Base-by-base conservation (phyloP, 805 yeast species). In the Starmerella tilneyi region DNA sequence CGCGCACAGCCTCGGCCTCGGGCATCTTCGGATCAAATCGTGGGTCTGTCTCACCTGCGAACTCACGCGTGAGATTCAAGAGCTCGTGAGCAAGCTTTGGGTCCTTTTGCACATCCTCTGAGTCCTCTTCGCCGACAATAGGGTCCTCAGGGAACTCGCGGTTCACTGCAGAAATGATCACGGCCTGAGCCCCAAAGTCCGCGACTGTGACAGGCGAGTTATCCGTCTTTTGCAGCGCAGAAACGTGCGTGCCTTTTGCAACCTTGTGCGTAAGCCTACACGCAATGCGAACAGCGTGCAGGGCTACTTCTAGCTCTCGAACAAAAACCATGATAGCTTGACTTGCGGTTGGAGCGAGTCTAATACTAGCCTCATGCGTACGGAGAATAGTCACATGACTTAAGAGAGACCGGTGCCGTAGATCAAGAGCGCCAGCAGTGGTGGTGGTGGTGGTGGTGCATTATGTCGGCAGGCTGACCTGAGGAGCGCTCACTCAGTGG, bases 101-200 rank as follows among this genome's bases (percentile, higher is more conserved):
- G 29, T 76, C 71, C 46, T 72, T 74, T 43, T 72, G 68, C 55
- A 92, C 72, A 38, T 78, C 74, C 3, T 66, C 73, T 1, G 96
- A 79, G 50, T 84, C 88, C 60, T 92, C 99, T 63, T 92, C 99
- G 17, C 96, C 99, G 5, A 92, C 94, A 49, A 92, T 76, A 45
- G 76, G 79, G 62, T 92, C 98, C 3, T 59, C 53, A 1, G 96
- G 95, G 68, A 92, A 92, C 53, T 79, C 81, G 44, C 74, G 63
- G 57, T 75, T 71, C 47, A 92, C 74, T 3, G 96, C 88, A 47
- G 84, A 76, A 63, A 86, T 89, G 47, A 92, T 78, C 36, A 89
- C 75, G 0, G 96, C 95, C 59, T 92, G 99, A 0, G 96, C 88
- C 4, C 94, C 95, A 60, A 82, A 92, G 62, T 92, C 99, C 15